Evolutionary conservation across 352 stramenopile species (phyloP).

Genomic region (Phytophthora europaea): DNA sequence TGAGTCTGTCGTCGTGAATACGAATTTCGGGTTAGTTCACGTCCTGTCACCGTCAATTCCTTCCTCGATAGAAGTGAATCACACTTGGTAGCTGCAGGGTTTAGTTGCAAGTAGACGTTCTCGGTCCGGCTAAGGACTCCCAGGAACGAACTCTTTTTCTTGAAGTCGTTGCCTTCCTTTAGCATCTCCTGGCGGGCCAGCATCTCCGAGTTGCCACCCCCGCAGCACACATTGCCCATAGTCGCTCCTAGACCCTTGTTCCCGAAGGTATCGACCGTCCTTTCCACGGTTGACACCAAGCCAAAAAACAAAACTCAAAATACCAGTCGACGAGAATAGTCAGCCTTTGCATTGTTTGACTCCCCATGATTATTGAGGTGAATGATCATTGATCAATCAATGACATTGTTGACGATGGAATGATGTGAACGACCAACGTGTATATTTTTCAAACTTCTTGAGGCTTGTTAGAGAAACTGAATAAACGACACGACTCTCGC

Average conservation of each 20-base stretch:
- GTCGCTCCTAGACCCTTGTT: background rate
- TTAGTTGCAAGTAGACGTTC: conserved; percentile 68
- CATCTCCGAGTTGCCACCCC: conserved; percentile 64
- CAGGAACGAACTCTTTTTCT: conserved; percentile 74
- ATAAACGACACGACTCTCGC: background rate
- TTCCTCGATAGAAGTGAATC: background rate
- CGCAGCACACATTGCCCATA: conserved; percentile 83
- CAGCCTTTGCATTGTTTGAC: background rate
- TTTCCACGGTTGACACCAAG: conserved; percentile 5
- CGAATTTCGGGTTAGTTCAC: background rate
- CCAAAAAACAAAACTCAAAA: conserved; percentile 19
- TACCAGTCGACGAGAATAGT: conserved; percentile 32
- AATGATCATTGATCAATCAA: too few relatives aligned
- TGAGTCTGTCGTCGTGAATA: conserved; percentile 33
- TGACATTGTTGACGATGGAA: conserved; percentile 2
- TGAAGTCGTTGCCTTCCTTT: conserved; percentile 75
- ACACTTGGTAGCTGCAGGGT: conserved; percentile 55
- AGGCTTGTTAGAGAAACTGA: conserved; percentile 9
- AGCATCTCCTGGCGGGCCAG: conserved; percentile 68
- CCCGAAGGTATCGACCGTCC: background rate
- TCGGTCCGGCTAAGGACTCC: conserved; percentile 72
- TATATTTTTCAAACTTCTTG: conserved; percentile 20
- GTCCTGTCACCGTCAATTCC: background rate
- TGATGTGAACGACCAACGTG: conserved; percentile 12
- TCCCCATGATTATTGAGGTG: too few relatives aligned